Evolutionary conservation across 2,329 filamentous ascomycete genomes (phyloP).

Genomic region (Nectriaceae sp.): DNA sequence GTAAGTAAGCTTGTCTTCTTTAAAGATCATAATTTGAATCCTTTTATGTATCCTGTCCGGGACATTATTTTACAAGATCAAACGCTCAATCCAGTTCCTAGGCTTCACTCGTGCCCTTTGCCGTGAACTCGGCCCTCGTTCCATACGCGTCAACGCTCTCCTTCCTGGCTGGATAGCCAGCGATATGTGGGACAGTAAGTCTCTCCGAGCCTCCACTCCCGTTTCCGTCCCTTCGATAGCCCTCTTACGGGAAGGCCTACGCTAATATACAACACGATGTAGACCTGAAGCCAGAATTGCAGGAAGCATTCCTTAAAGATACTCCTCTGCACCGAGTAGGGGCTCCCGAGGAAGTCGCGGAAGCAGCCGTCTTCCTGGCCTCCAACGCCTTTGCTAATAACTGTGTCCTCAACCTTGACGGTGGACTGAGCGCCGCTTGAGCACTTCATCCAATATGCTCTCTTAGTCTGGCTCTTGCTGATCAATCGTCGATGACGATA

Average conservation of each 20-base stretch:
- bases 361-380: conserved; percentile 77
- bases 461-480: conserved; percentile 4
- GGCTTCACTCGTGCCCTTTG: conserved; percentile 70
- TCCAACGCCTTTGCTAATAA: conserved; percentile 84
- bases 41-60: conserved; percentile 16
- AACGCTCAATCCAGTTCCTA: conserved; percentile 18
- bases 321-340: conserved; percentile 72
- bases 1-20: conserved; percentile 39
- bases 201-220: conserved; percentile 15
- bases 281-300: conserved; percentile 41
- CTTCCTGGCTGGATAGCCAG: conserved; percentile 83
- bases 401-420: conserved; percentile 82
- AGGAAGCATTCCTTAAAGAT: conserved; percentile 41
- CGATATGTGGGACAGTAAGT: conserved; percentile 73
- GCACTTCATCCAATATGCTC: conserved; percentile 10
- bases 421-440: conserved; percentile 73
- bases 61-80: conserved; percentile 24
- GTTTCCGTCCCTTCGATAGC: not conserved
- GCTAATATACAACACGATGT: conserved; percentile 42
- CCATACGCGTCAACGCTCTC: conserved; percentile 77
- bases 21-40: conserved; percentile 9
- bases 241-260: conserved; percentile 18
- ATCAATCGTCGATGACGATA: conserved; percentile 67
- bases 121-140: conserved; percentile 58
- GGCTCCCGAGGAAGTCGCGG: conserved; percentile 70